Percentiles rank a stretch among this genome's conserved stretches.
Conservation (phyloP, 2,329 filamentous ascomycete species). For the Acrocalymma vagum region DNA sequence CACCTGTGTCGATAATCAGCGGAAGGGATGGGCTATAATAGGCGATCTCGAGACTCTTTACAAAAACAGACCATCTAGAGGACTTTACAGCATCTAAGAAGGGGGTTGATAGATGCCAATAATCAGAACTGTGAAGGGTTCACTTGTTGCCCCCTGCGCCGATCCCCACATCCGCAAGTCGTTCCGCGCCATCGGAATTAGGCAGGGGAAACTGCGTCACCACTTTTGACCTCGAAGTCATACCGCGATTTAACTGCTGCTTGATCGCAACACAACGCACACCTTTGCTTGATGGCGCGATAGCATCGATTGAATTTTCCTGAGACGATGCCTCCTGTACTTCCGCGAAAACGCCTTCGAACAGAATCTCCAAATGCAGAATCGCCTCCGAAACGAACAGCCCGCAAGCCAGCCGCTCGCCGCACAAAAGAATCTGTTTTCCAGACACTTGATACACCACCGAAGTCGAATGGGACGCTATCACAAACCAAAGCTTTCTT, state of each 20-base stretch:
- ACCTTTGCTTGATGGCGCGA: neutral
- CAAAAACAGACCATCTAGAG: no score
- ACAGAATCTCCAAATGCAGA: slow-evolving; percentile 54
- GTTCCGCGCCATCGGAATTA: slow-evolving; percentile 26
- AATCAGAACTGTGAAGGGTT: no score
- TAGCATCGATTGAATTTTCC: neutral
- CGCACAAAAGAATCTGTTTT: slow-evolving; percentile 52
- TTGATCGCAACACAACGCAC: neutral
- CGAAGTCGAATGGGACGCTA: slow-evolving; percentile 39
- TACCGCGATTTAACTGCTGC: slow-evolving; percentile 9
- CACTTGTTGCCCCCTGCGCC: slow-evolving; percentile 19
- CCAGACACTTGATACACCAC: slow-evolving; percentile 52
- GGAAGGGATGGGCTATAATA: no score
- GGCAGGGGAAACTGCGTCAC: slow-evolving; percentile 32
- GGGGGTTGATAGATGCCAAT: no score
- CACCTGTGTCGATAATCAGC: no score
- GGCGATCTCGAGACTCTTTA: no score
- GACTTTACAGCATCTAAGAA: no score
- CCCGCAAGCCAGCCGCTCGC: slow-evolving; percentile 21
- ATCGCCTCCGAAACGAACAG: slow-evolving; percentile 35
- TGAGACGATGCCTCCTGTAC: slow-evolving; percentile 69
- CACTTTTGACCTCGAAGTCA: slow-evolving; percentile 19
- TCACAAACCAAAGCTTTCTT: slow-evolving; percentile 48
- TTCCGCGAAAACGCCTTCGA: slow-evolving; percentile 72
- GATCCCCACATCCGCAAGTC: slow-evolving; percentile 19